phyloP scores from a whole-genome alignment of 2,329 filamentous ascomycete species.

The Rhynchosporium agropyri region DNA sequence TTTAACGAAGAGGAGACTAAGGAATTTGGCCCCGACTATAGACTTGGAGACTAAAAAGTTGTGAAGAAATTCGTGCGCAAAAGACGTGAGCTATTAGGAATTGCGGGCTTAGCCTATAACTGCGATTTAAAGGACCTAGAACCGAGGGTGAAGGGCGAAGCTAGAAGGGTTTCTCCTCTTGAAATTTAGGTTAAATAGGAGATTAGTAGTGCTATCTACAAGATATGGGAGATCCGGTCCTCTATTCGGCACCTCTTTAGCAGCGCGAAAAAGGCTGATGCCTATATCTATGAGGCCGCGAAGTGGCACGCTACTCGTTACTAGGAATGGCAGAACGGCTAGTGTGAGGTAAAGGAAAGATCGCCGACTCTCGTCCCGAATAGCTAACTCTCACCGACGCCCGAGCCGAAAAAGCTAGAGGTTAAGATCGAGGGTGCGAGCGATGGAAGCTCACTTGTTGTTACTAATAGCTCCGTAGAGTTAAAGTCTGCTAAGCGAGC shows the following conservation, averaged over 20 bases:
- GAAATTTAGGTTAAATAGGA: slow-evolving; percentile 7
- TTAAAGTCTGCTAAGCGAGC: not conserved
- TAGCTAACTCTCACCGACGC: not conserved
- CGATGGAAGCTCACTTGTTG: not conserved
- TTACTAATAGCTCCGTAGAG: not conserved
- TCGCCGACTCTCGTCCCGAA: not conserved
- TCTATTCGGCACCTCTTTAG: slow-evolving; percentile 4
- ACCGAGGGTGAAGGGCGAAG: slow-evolving; percentile 2
- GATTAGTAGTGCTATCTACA: not conserved
- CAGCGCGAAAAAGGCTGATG: not conserved
- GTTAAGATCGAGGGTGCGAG: not conserved
- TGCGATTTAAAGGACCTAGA: slow-evolving; percentile 5
- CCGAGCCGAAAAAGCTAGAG: not conserved
- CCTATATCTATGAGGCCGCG: slow-evolving; percentile 7
- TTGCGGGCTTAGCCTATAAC: slow-evolving; percentile 7
- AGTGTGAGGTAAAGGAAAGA: slow-evolving; percentile 1
- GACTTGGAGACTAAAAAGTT: not conserved
- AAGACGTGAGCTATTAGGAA: slow-evolving; percentile 1
- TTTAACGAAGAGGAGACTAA: slow-evolving; percentile 5
- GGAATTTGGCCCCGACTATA: not conserved
- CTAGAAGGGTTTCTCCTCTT: slow-evolving; percentile 8
- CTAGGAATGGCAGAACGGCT: slow-evolving; percentile 1
- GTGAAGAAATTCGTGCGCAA: slow-evolving; percentile 7
- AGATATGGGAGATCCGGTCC: not conserved
- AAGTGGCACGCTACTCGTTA: not conserved